A percentile compares a stretch with the other conserved stretches of the same genome.
Conservation (phyloP, 805 yeast genomes). For the Candida piceae region DNA sequence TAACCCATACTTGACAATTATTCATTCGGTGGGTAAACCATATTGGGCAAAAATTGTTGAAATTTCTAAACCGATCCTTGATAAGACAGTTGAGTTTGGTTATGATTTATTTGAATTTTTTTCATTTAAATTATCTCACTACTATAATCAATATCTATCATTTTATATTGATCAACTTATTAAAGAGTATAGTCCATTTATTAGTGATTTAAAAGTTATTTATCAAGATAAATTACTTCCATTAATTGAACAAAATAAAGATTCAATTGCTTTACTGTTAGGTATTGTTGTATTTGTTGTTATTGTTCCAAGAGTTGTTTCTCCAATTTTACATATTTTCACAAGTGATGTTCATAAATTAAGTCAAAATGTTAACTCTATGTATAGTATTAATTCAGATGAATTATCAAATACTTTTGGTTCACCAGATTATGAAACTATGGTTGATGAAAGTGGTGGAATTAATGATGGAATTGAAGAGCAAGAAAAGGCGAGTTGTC, state of each 20-base stretch:
- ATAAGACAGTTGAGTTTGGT: neutral
- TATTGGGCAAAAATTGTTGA: constrained; percentile 1
- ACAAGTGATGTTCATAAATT: constrained; percentile 22
- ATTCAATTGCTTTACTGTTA: constrained; percentile 11
- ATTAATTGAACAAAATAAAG: constrained; percentile 10
- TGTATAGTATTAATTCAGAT: constrained; percentile 19
- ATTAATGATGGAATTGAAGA: constrained; percentile 21
- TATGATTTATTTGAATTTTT: constrained; percentile 2
- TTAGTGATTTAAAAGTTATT: constrained; percentile 12
- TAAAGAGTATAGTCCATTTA: constrained; percentile 13
- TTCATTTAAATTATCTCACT: constrained; percentile 3
- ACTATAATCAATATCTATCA: constrained; percentile 8
- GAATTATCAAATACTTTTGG: constrained; percentile 10
- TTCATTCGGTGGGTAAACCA: neutral
- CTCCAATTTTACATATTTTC: constrained; percentile 13
- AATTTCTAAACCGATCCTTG: neutral
- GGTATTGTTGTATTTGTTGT: constrained; percentile 10
- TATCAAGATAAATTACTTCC: constrained; percentile 10
- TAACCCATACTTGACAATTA: constrained; percentile 1
- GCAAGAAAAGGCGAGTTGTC: constrained; percentile 10
- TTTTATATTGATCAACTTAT: constrained; percentile 9
- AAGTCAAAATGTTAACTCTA: constrained; percentile 19
- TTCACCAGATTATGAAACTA: constrained; percentile 17
- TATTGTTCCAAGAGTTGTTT: constrained; percentile 8
- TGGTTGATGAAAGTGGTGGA: constrained; percentile 21